Conservation (phyloP, 495 filamentous ascomycete species). For the Penicillium bialowiezense region DNA sequence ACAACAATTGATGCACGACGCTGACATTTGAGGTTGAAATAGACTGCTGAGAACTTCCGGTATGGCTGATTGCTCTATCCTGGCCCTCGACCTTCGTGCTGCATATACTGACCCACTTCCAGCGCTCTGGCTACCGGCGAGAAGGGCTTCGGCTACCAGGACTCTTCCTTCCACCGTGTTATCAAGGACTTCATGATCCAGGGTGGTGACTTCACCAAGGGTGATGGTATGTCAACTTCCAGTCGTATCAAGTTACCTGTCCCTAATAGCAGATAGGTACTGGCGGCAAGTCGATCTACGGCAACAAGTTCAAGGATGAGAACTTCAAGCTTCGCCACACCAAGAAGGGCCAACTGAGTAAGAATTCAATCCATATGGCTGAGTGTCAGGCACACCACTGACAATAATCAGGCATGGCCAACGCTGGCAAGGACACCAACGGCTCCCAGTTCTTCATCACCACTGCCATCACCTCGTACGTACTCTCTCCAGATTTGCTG, state of each 20-base stretch:
- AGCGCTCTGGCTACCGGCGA: constrained; percentile 91
- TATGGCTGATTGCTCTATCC: constrained; percentile 17
- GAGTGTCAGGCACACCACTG: constrained; percentile 37
- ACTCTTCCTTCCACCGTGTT: constrained; percentile 95
- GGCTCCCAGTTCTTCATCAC: constrained; percentile 99
- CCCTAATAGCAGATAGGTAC: constrained; percentile 54
- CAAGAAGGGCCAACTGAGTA: constrained; percentile 63
- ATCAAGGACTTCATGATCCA: constrained; percentile 99
- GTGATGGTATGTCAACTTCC: constrained; percentile 57
- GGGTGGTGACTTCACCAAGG: constrained; percentile 97
- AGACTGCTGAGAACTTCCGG: constrained; percentile 98
- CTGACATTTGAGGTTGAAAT: constrained; percentile 2
- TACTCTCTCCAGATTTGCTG: neutral
- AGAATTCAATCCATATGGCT: neutral
- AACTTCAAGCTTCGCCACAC: constrained; percentile 98
- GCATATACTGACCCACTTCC: constrained; percentile 16
- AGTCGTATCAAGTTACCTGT: neutral
- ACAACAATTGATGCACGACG: neutral
- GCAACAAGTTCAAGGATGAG: constrained; percentile 92
- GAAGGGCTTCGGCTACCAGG: constrained; percentile 95
- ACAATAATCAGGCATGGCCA: constrained; percentile 77
- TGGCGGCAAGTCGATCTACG: constrained; percentile 97
- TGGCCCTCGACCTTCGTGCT: neutral
- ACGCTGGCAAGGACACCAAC: constrained; percentile 96
- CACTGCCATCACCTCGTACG: constrained; percentile 77